Evolutionary conservation across 495 filamentous ascomycete species (phyloP), one percentile per base, ranked within the genome.

Genomic region (Talaromyces stipitatus): DNA sequence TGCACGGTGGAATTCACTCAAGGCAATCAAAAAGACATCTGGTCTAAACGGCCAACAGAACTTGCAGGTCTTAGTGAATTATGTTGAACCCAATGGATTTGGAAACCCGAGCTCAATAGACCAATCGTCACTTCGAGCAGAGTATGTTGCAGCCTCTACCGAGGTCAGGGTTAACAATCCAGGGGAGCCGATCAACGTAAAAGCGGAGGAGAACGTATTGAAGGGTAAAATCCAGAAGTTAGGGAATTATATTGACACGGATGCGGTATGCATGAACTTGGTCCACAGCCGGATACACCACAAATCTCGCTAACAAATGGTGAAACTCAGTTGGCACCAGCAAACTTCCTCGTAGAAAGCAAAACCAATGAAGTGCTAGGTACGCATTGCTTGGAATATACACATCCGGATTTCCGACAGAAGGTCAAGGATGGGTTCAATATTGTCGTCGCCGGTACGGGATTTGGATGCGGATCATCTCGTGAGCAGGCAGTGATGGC

Each of bases 191-290:
- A 5, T 26, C 4, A n/a, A 24, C 6, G 16, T 4, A 22, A 46
- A 38, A 5, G 57, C 36, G 38, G 22, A 48, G 56, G 29, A 18
- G 4, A 23, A 2, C 52, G 26, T 45, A 45, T 33, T 60, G 24
- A 52, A 23, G 48, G 58, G 73, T 9, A 74, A 66, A 46, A 59
- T 74, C 3, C 64, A 72, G 26, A n/a, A 45, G 9, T 61, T 78
- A 0, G 73, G 72, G 2, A 69, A 76, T 56, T 72, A 70, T 50
- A 67, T 78, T 43, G 72, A 78, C 47, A 78, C 74, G 6, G 71
- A 75, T 58, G 70, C 67, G 7, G 64, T 62, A 61, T 32, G 55
- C 33, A 16, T 4, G 14, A 36, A 3, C 14, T n/a, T 29, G 26
- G n/a, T 30, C 20, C 30, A 12, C 20, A 22, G 29, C 24, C 29